Conservation (phyloP, 2,329 filamentous ascomycete species). For the Amauroascus verrucosus region DNA sequence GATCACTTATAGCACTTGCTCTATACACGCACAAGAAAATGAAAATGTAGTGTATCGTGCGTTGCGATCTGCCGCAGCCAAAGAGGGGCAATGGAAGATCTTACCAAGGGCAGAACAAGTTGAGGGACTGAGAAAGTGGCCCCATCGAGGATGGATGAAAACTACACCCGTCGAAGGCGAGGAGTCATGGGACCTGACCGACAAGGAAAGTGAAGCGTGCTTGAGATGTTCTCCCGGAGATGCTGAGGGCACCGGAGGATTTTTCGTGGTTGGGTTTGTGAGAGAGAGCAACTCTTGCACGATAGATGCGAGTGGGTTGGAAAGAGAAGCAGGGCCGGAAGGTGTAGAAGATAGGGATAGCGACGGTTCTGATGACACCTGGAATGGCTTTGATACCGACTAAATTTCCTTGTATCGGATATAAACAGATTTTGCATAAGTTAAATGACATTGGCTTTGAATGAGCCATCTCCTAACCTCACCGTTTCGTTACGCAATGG, state of each 20-base stretch:
- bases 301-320: constrained; percentile 24
- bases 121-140: constrained; percentile 64
- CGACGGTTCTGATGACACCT: constrained; percentile 9
- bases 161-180: constrained; percentile 21
- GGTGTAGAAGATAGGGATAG: constrained; percentile 13
- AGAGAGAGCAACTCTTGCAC: constrained; percentile 37
- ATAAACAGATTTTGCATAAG: background rate
- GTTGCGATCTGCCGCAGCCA: constrained; percentile 57
- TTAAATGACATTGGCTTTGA: background rate
- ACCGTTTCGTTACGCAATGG: too few relatives aligned
- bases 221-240: constrained; percentile 74
- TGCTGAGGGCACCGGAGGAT: constrained; percentile 78
- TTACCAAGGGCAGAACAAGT: constrained; percentile 63
- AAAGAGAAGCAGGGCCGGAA: constrained; percentile 18
- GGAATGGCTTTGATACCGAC: constrained; percentile 8
- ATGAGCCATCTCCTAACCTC: too few relatives aligned
- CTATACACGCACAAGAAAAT: constrained; percentile 76
- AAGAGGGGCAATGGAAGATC: constrained; percentile 64
- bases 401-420: too few relatives aligned
- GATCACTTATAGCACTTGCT: constrained; percentile 91
- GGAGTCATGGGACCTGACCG: constrained; percentile 23
- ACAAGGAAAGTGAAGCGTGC: constrained; percentile 55
- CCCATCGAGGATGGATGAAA: constrained; percentile 49
- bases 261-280: constrained; percentile 85
- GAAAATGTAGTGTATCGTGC: constrained; percentile 70